Percentiles rank a stretch among this genome's conserved stretches.
Conservation (phyloP, 768 basidiomycete species). For the Chlorophyllum brunneum region DNA sequence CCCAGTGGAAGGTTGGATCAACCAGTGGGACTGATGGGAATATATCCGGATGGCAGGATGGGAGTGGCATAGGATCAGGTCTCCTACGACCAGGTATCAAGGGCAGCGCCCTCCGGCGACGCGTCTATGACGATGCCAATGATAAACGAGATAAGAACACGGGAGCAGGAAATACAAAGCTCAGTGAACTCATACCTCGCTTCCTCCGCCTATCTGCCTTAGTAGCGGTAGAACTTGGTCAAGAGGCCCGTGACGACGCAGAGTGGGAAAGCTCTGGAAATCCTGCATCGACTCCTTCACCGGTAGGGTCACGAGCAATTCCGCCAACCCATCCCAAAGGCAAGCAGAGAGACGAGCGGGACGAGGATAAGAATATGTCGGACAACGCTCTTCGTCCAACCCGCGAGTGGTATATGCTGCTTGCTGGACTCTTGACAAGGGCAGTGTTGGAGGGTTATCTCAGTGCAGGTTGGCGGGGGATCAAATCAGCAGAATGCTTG, state of each 20-base stretch:
- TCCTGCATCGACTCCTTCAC: neutral
- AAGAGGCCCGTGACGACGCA: constrained; percentile 50
- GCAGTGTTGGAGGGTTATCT: constrained; percentile 85
- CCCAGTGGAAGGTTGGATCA: constrained; percentile 5
- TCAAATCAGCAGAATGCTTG: constrained; percentile 64
- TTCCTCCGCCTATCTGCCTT: constrained; percentile 78
- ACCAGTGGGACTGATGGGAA: constrained; percentile 32
- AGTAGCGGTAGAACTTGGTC: constrained; percentile 72
- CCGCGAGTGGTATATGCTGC: constrained; percentile 77
- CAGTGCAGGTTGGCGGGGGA: constrained; percentile 75
- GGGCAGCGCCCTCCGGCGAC: constrained; percentile 60
- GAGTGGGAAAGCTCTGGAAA: constrained; percentile 9
- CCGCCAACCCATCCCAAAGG: neutral
- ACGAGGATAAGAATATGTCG: constrained; percentile 27
- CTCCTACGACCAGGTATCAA: constrained; percentile 50
- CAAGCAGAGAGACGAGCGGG: constrained; percentile 1
- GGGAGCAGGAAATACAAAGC: constrained; percentile 58
- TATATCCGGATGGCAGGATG: constrained; percentile 73
- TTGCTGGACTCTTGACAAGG: constrained; percentile 74
- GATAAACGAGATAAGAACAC: constrained; percentile 25
- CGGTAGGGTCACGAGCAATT: neutral
- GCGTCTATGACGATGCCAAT: constrained; percentile 20
- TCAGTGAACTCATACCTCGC: constrained; percentile 61
- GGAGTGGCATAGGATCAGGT: constrained; percentile 70
- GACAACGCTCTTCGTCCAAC: constrained; percentile 62